Evolutionary conservation across 345 rosid genomes (phyloP).

Genomic region (Eutrema yunnanense): DNA sequence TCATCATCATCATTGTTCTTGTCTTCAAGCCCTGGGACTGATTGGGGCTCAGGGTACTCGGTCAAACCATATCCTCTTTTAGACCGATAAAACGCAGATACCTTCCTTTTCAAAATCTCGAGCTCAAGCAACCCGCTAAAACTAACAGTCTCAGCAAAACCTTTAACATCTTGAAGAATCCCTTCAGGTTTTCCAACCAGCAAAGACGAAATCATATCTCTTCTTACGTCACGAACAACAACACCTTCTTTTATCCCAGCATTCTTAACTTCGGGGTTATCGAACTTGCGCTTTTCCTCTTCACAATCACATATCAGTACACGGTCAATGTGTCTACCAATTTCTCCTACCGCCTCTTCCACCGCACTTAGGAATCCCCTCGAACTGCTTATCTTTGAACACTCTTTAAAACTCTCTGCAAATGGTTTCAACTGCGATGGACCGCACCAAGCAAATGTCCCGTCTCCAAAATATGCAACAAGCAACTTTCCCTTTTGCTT

Average conservation of each 20-base stretch:
- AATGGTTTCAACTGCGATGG: conserved; percentile 80
- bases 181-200: conserved; percentile 41
- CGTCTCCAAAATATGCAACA: conserved; percentile 83
- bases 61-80: conserved; percentile 46
- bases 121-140: conserved; percentile 41
- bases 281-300: conserved; percentile 31
- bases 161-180: conserved; percentile 44
- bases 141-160: conserved; percentile 35
- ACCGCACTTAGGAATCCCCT: conserved; percentile 49
- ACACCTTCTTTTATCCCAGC: conserved; percentile 73
- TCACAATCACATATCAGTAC: conserved; percentile 55
- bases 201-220: conserved; percentile 39
- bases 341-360: conserved; percentile 50
- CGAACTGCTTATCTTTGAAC: conserved; percentile 51
- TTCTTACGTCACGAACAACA: conserved; percentile 50
- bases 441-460: conserved; percentile 88
- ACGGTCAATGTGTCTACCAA: conserved; percentile 55
- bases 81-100: conserved; percentile 60
- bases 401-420: conserved; percentile 54
- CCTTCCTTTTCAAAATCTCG: conserved; percentile 48
- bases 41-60: conserved; percentile 41
- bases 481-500: conserved; percentile 54
- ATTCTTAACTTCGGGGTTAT: conserved; percentile 39
- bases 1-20: conserved; percentile 28
- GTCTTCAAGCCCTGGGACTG: conserved; percentile 70